Conservation (phyloP, 768 basidiomycete genomes). For the Naganishia antarctica region DNA sequence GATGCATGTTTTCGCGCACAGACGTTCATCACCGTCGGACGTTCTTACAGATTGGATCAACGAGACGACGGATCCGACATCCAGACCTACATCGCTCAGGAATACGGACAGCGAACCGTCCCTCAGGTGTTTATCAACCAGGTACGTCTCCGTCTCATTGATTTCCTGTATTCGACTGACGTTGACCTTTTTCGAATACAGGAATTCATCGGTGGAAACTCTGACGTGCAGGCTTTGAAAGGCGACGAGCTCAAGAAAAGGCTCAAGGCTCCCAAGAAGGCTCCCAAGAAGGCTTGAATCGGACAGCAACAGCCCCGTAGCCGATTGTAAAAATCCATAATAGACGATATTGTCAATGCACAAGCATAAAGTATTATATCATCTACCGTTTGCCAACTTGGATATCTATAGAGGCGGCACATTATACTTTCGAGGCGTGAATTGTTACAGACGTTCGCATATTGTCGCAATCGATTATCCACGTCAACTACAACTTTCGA, state of each 20-base stretch:
- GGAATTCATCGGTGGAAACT: constrained; percentile 48
- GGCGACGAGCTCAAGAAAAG: constrained; percentile 19
- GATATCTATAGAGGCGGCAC: no score
- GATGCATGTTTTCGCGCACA: background rate
- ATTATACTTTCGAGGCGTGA: no score
- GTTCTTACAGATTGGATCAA: constrained; percentile 37
- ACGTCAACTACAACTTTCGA: no score
- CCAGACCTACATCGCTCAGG: constrained; percentile 42
- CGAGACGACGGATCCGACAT: constrained; percentile 45
- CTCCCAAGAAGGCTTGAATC: constrained; percentile 24
- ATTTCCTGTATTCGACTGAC: background rate
- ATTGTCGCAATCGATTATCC: no score
- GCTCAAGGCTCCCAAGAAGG: constrained; percentile 25
- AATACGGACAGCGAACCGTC: constrained; percentile 46
- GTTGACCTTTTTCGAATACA: constrained; percentile 16
- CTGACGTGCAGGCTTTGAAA: constrained; percentile 36
- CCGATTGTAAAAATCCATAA: constrained; percentile 11
- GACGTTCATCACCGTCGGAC: background rate
- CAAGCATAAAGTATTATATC: no score
- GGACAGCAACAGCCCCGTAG: background rate
- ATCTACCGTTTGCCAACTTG: no score
- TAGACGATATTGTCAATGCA: no score
- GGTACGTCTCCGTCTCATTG: background rate
- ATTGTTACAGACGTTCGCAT: no score
- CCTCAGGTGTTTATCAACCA: constrained; percentile 46